phyloP scores from a whole-genome alignment of 768 basidiomycete genomes.

The Zangia roseola region DNA sequence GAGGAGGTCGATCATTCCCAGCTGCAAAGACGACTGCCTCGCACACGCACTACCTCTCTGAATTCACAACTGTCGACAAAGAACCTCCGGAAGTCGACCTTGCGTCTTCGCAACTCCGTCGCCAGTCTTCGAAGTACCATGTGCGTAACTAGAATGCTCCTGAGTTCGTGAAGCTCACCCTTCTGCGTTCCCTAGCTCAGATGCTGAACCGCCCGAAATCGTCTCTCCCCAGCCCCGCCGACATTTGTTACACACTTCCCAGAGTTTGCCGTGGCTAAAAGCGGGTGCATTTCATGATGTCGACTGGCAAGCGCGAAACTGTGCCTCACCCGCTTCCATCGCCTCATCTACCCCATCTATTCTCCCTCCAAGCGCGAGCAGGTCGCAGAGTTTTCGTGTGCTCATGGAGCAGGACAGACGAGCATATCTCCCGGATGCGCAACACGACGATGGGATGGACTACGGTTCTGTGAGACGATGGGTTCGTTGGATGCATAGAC shows the following conservation, averaged over 20 bases:
- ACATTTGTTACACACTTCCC: slow-evolving; percentile 58
- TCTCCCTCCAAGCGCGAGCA: slow-evolving; percentile 20
- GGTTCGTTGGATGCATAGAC: slow-evolving; percentile 80
- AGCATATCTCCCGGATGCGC: slow-evolving; percentile 9
- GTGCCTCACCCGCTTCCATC: slow-evolving; percentile 43
- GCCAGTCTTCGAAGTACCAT: slow-evolving; percentile 11
- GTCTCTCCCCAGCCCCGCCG: slow-evolving; percentile 65
- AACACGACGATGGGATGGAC: slow-evolving; percentile 21
- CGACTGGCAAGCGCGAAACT: slow-evolving; percentile 35
- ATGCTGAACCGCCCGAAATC: slow-evolving; percentile 43
- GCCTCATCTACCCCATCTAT: slow-evolving; percentile 29
- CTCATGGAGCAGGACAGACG: slow-evolving; percentile 37
- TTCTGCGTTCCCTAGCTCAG: slow-evolving; percentile 10
- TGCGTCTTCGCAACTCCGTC: slow-evolving; percentile 17
- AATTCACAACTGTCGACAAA: slow-evolving; percentile 9
- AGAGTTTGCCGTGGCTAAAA: slow-evolving; percentile 61
- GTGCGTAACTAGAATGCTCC: slow-evolving; percentile 10
- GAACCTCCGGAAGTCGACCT: slow-evolving; percentile 6
- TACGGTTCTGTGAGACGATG: slow-evolving; percentile 55
- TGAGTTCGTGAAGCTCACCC: too few relatives aligned
- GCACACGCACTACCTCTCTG: slow-evolving; percentile 15
- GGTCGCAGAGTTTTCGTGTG: slow-evolving; percentile 42
- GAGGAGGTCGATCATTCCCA: slow-evolving; percentile 10
- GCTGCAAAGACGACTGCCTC: not conserved
- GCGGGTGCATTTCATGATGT: slow-evolving; percentile 43